These are phyloP conservation scores for Aspergillus cavernicola DNA, from an alignment of 495 filamentous ascomycete species.

Conservation along the genomic window DNA sequence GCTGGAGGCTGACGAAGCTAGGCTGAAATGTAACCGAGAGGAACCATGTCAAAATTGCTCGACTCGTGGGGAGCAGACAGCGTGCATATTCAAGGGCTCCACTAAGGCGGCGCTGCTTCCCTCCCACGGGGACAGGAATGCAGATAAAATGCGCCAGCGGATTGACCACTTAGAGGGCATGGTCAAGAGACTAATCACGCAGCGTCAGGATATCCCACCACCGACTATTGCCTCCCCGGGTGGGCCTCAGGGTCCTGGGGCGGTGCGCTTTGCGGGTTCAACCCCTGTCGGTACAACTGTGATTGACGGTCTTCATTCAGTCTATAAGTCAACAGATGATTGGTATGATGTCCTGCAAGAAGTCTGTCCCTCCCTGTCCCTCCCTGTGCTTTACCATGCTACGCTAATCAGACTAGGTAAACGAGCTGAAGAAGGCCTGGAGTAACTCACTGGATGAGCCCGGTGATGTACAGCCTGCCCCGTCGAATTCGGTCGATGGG, in stretches of 20 bases:
- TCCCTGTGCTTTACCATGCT: not conserved
- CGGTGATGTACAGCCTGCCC: not conserved
- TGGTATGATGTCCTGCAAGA: slow-evolving; percentile 14
- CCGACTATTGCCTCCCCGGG: not conserved
- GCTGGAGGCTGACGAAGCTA: not conserved
- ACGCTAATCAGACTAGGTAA: slow-evolving; percentile 8
- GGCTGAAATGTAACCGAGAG: slow-evolving; percentile 15
- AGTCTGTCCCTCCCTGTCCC: not conserved
- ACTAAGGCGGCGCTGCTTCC: too few species aligned
- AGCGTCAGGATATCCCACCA: not conserved
- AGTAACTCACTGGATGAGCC: not conserved
- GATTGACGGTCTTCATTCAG: slow-evolving; percentile 4
- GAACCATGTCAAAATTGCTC: slow-evolving; percentile 15
- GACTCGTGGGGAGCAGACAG: not conserved
- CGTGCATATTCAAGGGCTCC: slow-evolving; percentile 1
- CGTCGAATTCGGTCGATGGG: slow-evolving; percentile 9
- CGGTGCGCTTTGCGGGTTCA: not conserved
- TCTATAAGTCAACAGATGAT: slow-evolving; percentile 4
- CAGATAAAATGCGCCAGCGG: slow-evolving; percentile 4
- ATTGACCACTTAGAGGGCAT: slow-evolving; percentile 13
- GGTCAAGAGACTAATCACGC: slow-evolving; percentile 5
- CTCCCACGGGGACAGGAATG: not conserved
- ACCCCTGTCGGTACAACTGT: not conserved
- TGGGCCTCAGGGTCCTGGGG: not conserved
- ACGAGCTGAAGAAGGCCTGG: slow-evolving; percentile 9